Evolutionary conservation across 73 alveolate genomes (phyloP).

Genomic region (Paramecium pentaurelia): DNA sequence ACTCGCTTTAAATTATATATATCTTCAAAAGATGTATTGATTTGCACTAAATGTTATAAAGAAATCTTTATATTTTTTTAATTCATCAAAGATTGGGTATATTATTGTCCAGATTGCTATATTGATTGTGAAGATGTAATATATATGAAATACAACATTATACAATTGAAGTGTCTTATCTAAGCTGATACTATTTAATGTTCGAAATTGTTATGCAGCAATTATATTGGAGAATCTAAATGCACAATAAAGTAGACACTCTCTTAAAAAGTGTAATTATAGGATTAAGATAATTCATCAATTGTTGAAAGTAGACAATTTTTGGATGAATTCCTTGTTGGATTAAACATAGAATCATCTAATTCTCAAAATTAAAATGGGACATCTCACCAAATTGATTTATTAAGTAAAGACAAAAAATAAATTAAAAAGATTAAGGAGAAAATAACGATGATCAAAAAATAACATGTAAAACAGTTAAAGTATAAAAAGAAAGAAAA

Average conservation of each 20-base stretch:
- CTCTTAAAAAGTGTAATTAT: not conserved
- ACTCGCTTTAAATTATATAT: not conserved
- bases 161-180: not conserved
- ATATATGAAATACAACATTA: not conserved
- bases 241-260: not conserved
- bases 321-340: not conserved
- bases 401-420: not conserved
- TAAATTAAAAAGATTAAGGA: not conserved
- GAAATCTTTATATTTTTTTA: slow-evolving; percentile 12
- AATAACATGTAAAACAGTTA: not conserved
- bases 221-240: not conserved
- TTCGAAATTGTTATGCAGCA: not conserved
- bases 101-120: not conserved
- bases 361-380: not conserved
- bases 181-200: not conserved
- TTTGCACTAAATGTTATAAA: not conserved
- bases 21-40: not conserved
- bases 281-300: not conserved
- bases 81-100: not conserved
- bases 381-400: not conserved
- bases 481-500: not conserved
- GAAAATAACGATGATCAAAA: not conserved
- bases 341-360: not conserved
- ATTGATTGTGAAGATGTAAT: not conserved
- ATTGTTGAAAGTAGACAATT: not conserved